phyloP scores from a whole-genome alignment of 2,329 filamentous ascomycete species.

The Graphiopsis chlorocephala region DNA sequence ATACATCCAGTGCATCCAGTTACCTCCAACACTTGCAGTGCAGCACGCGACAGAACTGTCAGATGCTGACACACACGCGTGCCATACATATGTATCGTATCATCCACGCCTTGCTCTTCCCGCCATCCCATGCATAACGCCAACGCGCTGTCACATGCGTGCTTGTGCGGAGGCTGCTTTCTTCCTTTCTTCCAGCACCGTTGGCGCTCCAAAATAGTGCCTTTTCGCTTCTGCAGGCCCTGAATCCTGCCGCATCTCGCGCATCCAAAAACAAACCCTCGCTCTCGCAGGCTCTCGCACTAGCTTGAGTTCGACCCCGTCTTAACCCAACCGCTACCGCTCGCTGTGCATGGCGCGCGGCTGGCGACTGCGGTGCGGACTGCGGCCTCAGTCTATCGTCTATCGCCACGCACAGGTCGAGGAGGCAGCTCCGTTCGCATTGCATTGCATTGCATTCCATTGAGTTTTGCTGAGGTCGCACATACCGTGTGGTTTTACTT shows the following conservation, averaged over 20 bases:
- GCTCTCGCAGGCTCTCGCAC: not conserved
- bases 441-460: not conserved
- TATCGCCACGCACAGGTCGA: too few species aligned
- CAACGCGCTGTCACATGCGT: not conserved
- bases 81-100: too few species aligned
- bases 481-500: too few species aligned
- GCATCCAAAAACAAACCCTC: not conserved
- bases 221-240: not conserved
- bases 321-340: too few species aligned
- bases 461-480: too few species aligned
- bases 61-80: constrained; percentile 1
- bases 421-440: not conserved
- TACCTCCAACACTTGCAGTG: too few species aligned
- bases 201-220: not conserved
- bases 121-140: not conserved
- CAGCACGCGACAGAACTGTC: not conserved
- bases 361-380: too few species aligned
- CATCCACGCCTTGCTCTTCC: not conserved
- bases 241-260: not conserved
- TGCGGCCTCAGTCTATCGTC: not conserved
- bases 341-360: not conserved
- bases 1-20: not conserved
- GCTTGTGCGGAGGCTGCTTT: not conserved
- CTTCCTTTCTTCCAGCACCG: not conserved
- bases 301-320: not conserved